Percentiles rank a stretch among this genome's conserved stretches.
phyloP scores from a whole-genome alignment of 805 yeast species.

The Candida hungchunana region DNA sequence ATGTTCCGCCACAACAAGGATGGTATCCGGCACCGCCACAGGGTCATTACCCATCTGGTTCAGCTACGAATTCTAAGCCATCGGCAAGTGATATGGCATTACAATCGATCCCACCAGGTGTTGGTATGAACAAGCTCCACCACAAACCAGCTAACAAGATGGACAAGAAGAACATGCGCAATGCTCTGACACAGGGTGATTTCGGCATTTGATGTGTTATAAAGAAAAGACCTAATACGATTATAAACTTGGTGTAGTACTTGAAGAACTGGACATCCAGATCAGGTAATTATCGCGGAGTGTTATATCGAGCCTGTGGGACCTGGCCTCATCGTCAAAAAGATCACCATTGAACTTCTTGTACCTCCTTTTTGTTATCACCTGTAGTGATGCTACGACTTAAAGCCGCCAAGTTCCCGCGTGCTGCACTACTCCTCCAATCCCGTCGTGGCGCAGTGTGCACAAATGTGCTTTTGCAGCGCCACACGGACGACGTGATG shows the following conservation, averaged over 20 bases:
- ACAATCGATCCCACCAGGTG: constrained; percentile 43
- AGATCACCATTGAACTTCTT: too few relatives aligned
- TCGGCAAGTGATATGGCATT: constrained; percentile 40
- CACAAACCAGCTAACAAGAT: constrained; percentile 37
- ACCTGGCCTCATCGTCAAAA: too few relatives aligned
- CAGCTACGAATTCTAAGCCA: constrained; percentile 9
- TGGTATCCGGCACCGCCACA: constrained; percentile 19
- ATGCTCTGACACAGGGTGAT: constrained; percentile 59
- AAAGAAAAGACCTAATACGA: too few relatives aligned
- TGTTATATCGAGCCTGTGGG: too few relatives aligned
- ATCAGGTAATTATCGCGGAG: too few relatives aligned
- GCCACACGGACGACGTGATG: constrained; percentile 24
- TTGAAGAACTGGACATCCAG: neutral
- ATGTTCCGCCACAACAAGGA: constrained; percentile 20
- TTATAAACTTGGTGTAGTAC: neutral
- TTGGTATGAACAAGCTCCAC: constrained; percentile 37
- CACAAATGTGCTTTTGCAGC: too few relatives aligned
- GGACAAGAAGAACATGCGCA: constrained; percentile 55
- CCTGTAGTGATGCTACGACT: too few relatives aligned
- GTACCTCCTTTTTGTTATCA: too few relatives aligned
- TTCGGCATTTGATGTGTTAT: constrained; percentile 51
- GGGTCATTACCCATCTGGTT: constrained; percentile 15
- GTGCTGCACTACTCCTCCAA: too few relatives aligned
- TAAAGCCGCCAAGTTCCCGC: too few relatives aligned
- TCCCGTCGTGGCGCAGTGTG: too few relatives aligned